phyloP scores from a whole-genome alignment of 2,329 filamentous ascomycete species.

The Microthyrium microscopicum region DNA sequence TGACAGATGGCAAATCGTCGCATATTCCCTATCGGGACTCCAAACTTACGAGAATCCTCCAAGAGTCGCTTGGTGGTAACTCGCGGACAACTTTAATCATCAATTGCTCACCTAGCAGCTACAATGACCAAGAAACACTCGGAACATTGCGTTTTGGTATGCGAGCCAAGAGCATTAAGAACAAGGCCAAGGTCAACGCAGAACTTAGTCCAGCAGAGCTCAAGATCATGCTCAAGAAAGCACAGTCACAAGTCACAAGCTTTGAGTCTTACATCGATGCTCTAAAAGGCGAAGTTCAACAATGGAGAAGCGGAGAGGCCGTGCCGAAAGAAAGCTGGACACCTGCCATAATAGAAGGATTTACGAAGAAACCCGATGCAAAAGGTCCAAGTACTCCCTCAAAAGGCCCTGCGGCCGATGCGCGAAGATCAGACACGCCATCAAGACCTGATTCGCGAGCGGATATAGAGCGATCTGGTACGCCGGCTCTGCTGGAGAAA shows the following conservation, averaged over 20 bases:
- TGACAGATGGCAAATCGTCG: conserved; percentile 93
- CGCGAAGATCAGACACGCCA: conserved; percentile 38
- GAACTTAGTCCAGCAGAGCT: conserved; percentile 91
- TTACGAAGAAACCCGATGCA: conserved; percentile 33
- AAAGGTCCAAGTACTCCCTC: conserved; percentile 20
- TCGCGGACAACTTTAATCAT: conserved; percentile 96
- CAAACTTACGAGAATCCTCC: conserved; percentile 89
- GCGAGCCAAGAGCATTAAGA: conserved; percentile 96
- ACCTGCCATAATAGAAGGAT: conserved; percentile 41
- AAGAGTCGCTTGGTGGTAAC: conserved; percentile 95
- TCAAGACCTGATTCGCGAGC: conserved; percentile 46
- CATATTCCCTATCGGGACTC: conserved; percentile 96
- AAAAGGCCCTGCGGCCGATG: conserved; percentile 6
- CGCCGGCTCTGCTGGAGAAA: conserved; percentile 81
- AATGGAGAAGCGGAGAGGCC: conserved; percentile 75
- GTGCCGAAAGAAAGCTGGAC: conserved; percentile 88
- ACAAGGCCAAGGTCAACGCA: conserved; percentile 99
- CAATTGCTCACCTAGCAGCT: conserved; percentile 97
- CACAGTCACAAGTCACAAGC: conserved; percentile 71
- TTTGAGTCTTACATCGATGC: conserved; percentile 76
- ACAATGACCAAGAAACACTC: conserved; percentile 90
- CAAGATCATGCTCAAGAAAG: conserved; percentile 83
- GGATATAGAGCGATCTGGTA: conserved; percentile 63
- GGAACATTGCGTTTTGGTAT: conserved; percentile 89
- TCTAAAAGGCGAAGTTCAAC: conserved; percentile 67